Evolutionary conservation across 2,329 filamentous ascomycete genomes (phyloP).

Genomic region (Sclerotinia sclerotiorum): DNA sequence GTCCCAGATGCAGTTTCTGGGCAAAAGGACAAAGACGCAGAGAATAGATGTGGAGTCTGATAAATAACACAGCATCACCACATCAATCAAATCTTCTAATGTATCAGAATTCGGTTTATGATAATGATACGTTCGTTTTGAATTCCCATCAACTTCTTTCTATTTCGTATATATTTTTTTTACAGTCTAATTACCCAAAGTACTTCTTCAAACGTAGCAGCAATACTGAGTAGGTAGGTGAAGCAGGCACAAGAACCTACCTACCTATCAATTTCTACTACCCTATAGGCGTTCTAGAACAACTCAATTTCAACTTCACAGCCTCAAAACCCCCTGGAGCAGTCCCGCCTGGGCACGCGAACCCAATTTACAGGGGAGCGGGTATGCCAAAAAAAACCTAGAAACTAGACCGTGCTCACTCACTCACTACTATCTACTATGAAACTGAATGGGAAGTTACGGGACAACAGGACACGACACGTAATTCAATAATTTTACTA

Average conservation of each 20-base stretch:
- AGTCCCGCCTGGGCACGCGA: constrained; percentile 7
- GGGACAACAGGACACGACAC: constrained; percentile 9
- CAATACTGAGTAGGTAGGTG: background rate
- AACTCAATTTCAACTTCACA: background rate
- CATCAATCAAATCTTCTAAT: background rate
- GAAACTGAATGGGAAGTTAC: constrained; percentile 3
- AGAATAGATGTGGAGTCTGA: background rate
- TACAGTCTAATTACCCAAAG: too few species aligned
- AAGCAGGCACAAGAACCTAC: too few species aligned
- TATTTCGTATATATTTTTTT: background rate
- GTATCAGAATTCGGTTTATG: background rate
- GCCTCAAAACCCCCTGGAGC: background rate
- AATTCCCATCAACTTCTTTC: background rate
- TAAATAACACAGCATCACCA: background rate
- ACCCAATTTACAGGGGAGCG: background rate
- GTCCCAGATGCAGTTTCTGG: background rate
- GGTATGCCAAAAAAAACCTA: background rate
- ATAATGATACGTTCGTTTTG: background rate
- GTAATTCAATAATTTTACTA: constrained; percentile 17
- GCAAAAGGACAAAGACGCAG: background rate
- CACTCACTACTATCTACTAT: background rate
- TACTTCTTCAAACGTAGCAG: background rate
- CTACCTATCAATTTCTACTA: background rate
- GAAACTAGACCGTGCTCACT: constrained; percentile 11
- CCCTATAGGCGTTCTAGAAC: background rate